A percentile compares a stretch with the other conserved stretches of the same genome.
Evolutionary conservation across 2,329 filamentous ascomycete species (phyloP).

Genomic region (Exophiala bonariae): DNA sequence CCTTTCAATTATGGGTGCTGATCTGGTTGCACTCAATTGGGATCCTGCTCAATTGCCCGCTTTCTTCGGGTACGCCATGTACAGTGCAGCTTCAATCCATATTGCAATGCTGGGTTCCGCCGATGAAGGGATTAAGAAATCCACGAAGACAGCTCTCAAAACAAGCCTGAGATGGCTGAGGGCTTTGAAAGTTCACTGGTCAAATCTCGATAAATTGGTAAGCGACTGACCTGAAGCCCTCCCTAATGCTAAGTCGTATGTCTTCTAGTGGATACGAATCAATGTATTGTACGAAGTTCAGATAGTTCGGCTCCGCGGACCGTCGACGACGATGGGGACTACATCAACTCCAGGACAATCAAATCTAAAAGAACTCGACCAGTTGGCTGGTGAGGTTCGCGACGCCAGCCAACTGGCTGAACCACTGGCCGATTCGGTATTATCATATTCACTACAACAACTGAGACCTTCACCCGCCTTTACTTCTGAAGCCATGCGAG

Average conservation of each 20-base stretch:
- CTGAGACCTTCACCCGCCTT: too few species aligned
- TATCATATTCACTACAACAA: too few species aligned
- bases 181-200: constrained; percentile 13
- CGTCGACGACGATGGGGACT: background rate
- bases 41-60: constrained; percentile 4
- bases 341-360: background rate
- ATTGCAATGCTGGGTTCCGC: constrained; percentile 9
- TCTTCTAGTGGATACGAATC: constrained; percentile 12
- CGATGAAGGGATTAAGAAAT: background rate
- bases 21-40: constrained; percentile 11
- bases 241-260: background rate
- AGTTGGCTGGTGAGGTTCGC: too few species aligned
- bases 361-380: background rate
- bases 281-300: constrained; percentile 11
- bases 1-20: constrained; percentile 6
- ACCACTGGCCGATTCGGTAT: too few species aligned
- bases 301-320: constrained; percentile 4
- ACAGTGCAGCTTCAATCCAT: constrained; percentile 12
- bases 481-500: too few species aligned
- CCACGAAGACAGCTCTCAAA: constrained; percentile 5
- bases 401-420: too few species aligned
- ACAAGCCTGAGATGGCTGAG: constrained; percentile 10
- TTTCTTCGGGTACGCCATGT: constrained; percentile 15
- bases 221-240: background rate
- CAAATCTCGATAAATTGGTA: constrained; percentile 10